Evolutionary conservation across 2,329 filamentous ascomycete genomes (phyloP), one percentile per base, ranked within the genome.

Genomic region (Paracoccidioides lutzii): DNA sequence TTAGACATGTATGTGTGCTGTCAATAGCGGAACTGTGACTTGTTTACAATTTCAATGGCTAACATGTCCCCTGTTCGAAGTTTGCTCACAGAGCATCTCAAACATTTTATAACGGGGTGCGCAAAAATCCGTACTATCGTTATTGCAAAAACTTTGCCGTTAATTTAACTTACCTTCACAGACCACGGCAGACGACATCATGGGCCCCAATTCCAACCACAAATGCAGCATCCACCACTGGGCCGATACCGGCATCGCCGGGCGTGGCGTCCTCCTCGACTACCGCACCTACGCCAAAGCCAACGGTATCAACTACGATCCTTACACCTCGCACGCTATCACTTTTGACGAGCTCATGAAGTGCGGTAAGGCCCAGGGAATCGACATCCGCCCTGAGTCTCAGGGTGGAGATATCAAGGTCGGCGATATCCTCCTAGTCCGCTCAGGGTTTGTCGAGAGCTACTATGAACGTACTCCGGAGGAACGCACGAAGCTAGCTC

Each of bases 341-440:
- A 76, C 74, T 0, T 69, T 78, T 1, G 64, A 73, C 0, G 76
- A 82, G 0, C 73, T 89, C 0, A 77, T 79, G 54, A 74, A 76
- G 7, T 81, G 81, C 38, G 85, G 81, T 0, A 71, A 71, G 38
- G 71, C 77, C 40, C 81, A 87, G 60, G 78, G 79, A 0, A 72
- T 87, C 32, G 78, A 84, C 58, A 83, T 87, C 63, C 77, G 74
- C 0, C 77, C 80, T 0, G 70, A 72, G 3, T 65, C 73, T 0
- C 75, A 79, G 59, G 79, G 79, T 32, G 78, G 78, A 44, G 76
- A 80, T 58, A 75, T 81, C 61, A 75, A 74, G 57, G 67, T 76
- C 2, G 85, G 84, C 4, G 84, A 88, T 58, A 79, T 88, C 55
- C 73, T 88, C 9, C 73, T 88, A 46, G 66, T 88, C 22, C 76